A percentile compares a stretch with the other conserved stretches of the same genome.
Conservation (phyloP, 2,329 filamentous ascomycete species). For the Aspergillus bombycis region DNA sequence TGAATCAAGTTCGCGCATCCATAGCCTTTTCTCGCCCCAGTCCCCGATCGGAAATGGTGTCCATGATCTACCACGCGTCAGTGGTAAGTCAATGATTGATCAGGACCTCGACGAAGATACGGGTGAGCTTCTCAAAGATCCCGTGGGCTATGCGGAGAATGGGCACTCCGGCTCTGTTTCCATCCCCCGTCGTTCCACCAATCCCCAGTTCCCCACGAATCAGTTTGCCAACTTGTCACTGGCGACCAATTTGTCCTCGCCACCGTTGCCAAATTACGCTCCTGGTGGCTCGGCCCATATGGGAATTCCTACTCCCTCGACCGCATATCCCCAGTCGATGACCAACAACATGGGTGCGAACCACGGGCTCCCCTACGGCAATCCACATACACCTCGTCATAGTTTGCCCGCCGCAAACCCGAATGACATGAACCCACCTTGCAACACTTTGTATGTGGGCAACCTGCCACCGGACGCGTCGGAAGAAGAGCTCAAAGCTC, state of each 20-base stretch:
- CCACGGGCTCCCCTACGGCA: slow-evolving; percentile 59
- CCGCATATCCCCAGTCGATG: slow-evolving; percentile 63
- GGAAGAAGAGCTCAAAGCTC: slow-evolving; percentile 90
- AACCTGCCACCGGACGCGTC: slow-evolving; percentile 91
- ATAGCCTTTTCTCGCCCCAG: slow-evolving; percentile 64
- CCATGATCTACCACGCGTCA: slow-evolving; percentile 54
- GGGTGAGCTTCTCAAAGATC: slow-evolving; percentile 64
- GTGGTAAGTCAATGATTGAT: slow-evolving; percentile 66
- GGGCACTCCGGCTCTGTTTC: slow-evolving; percentile 52
- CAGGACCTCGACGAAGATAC: slow-evolving; percentile 68
- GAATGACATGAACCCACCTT: slow-evolving; percentile 93
- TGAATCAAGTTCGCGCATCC: slow-evolving; percentile 53
- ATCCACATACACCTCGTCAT: slow-evolving; percentile 62
- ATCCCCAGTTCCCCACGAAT: slow-evolving; percentile 69
- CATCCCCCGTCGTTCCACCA: slow-evolving; percentile 66
- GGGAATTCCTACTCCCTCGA: slow-evolving; percentile 54
- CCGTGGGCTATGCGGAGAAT: slow-evolving; percentile 71
- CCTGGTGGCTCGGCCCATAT: slow-evolving; percentile 54
- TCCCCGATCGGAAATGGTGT: slow-evolving; percentile 61
- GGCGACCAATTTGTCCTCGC: slow-evolving; percentile 65
- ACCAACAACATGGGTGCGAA: slow-evolving; percentile 51
- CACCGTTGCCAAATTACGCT: slow-evolving; percentile 58
- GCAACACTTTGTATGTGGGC: slow-evolving; percentile 97
- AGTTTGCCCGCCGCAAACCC: slow-evolving; percentile 87
- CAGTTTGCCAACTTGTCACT: slow-evolving; percentile 73